Evolutionary conservation across 305 asterid genomes (phyloP), one percentile per base, ranked within the genome.

Genomic region (Monarda citriodora): DNA sequence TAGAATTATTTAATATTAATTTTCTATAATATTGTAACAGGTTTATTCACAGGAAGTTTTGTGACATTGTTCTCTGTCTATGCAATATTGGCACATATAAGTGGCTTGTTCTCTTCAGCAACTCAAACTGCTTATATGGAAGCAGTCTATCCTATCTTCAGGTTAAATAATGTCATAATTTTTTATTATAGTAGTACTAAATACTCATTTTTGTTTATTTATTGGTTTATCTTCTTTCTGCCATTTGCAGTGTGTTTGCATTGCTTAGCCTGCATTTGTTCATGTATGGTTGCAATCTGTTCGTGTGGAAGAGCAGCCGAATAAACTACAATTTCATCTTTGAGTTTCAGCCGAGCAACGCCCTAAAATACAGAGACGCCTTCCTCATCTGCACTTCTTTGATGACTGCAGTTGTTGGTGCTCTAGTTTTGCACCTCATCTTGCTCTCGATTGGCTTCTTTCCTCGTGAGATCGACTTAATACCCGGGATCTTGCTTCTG

Each of bases 1-100:
- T 11, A 17, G 36, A 12, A 14, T 50, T 1, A 9, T 45, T 8
- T 23, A 45, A 17, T 25, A 52, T 16, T 3, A 26, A 52, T 1
- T 26, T 26, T 23, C 4, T 15, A 12, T 26, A 23, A 1, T 52
- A 52, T 23, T 29, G 23, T 59, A 65, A 81, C 91, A 93, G 99
- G 99, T 22, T 72, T 93, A 62, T 93, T 90, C 56, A 90, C 99
- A 1, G 99, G 99, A 18, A 77, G 95, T 61, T 93, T 93, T 58
- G 89, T 86, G 13, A 79, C 96, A 16, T 47, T 93, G 54, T 93
- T 93, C 72, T 58, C 69, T 48, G 87, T 83, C 7, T 93, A 93
- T 29, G 97, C 80, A 63, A 82, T 87, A 42, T 76, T 94, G 74
- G 96, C 96, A 53, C 97, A 94, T 64, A 9, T 85, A n/a, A 86